Conservation (phyloP, 768 basidiomycete genomes). For the Hericium alpestre region DNA sequence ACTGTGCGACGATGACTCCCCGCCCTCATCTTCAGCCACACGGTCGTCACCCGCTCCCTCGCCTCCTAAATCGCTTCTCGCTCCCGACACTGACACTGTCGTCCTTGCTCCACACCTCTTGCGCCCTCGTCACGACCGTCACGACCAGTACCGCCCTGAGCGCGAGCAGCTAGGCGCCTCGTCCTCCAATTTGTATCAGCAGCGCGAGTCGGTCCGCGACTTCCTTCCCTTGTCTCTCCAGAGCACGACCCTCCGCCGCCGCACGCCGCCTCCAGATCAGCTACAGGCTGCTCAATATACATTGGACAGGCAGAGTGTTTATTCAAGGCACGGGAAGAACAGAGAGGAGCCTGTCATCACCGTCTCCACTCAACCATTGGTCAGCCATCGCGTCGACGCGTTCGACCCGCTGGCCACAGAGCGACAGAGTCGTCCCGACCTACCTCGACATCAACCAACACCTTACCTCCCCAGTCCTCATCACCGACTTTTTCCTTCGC, state of each 20-base stretch:
- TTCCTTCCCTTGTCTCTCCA: slow-evolving; percentile 15
- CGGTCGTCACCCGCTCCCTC: not conserved
- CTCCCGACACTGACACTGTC: not conserved
- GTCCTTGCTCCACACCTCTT: slow-evolving; percentile 2
- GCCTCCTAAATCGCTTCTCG: slow-evolving; percentile 4
- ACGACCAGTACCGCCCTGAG: slow-evolving; percentile 2
- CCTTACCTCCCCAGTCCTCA: too few relatives aligned
- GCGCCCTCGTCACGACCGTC: not conserved
- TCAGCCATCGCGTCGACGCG: not conserved
- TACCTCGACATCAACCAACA: too few relatives aligned
- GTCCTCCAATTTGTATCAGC: not conserved
- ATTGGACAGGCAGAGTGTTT: too few relatives aligned
- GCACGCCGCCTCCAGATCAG: slow-evolving; percentile 16
- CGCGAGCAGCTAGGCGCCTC: not conserved
- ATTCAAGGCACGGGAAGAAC: too few relatives aligned
- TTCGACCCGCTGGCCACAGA: slow-evolving; percentile 1
- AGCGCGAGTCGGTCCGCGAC: slow-evolving; percentile 9
- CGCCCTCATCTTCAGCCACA: not conserved
- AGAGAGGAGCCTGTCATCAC: not conserved
- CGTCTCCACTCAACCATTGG: not conserved
- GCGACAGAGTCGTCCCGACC: not conserved
- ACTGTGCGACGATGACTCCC: slow-evolving; percentile 43
- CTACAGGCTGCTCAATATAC: not conserved
- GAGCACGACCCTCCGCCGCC: slow-evolving; percentile 9
- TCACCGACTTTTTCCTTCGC: too few relatives aligned